Base-by-base conservation (phyloP, 768 basidiomycete species). In the Lactarius vividus region DNA sequence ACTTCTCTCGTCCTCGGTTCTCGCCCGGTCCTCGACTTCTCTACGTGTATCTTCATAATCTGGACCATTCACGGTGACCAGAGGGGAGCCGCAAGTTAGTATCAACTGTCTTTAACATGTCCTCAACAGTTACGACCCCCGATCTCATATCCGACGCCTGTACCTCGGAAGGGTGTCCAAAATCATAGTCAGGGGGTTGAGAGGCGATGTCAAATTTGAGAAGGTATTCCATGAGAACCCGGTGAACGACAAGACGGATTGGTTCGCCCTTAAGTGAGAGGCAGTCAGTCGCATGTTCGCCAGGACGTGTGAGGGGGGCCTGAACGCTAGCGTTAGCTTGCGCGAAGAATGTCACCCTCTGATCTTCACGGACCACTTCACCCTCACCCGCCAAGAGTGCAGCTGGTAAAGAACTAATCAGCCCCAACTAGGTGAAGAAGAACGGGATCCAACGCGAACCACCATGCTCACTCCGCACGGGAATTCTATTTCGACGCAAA, bases 211-310 rank as follows among this genome's bases (percentile, higher is more conserved):
- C 61, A 28, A 62, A 7, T 10, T 40, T 55, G 39, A 56, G 54
- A 11, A 56, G 15, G 13, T 62, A 56, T 42, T 57, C 56, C 28
- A 8, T 18, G 18, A 62, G 54, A 4, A 44, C 61, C 1, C 31
- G 55, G 8, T 63, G 62, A 29, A 63, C 23, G 56, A 57, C 15
- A 33, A 63, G 62, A 9, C 42, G 56, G 46, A 63, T 35, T 2
- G 31, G 56, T 26, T 63, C 62, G 20, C 56, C 56, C 44, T 63
- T 15, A 33, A 8, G 7, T 28, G 8, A n/a, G 5, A 39, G 15
- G 26, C 56, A 29, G 20, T 2, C 8, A 33, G 9, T 20, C 33
- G 3, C 16, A 10, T 57, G 26, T 20, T 23, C 26, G 53, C 9
- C 16, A 16, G 29, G 13, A 31, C 7, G 31, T 7, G 53, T 54